Evolutionary conservation across 441 rosid species (phyloP).

Genomic region (Syzygium syzygioides): DNA sequence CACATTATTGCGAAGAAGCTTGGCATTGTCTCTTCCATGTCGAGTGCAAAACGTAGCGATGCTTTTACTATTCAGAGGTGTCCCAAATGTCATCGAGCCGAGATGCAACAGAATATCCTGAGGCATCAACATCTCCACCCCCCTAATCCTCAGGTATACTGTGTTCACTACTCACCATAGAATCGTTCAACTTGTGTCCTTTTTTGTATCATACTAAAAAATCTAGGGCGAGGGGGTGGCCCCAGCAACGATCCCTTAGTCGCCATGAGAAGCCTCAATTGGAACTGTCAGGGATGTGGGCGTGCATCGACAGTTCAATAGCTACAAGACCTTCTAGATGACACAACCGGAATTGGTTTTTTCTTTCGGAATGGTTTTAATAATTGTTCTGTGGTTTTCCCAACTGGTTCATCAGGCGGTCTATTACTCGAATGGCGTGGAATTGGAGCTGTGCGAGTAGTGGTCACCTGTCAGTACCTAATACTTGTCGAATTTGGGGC

Average conservation of each 20-base stretch:
- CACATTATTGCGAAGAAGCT: background rate
- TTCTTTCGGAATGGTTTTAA: background rate
- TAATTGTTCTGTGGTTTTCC: background rate
- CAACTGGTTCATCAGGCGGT: background rate
- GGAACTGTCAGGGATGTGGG: background rate
- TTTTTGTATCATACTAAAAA: background rate
- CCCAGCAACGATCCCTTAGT: background rate
- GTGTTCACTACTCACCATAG: background rate
- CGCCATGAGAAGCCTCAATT: background rate
- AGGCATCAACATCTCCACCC: background rate
- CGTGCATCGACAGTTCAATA: background rate
- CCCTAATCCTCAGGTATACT: background rate
- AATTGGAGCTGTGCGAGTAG: background rate
- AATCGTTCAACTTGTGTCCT: background rate
- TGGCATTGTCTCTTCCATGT: background rate
- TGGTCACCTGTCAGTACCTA: background rate
- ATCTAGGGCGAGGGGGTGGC: background rate
- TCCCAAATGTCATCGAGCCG: background rate
- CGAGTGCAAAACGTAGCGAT: background rate
- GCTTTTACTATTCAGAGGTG: background rate
- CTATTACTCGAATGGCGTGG: background rate
- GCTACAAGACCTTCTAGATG: background rate
- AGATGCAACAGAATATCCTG: background rate
- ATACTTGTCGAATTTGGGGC: background rate
- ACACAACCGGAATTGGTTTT: background rate